A percentile compares a stretch with the other conserved stretches of the same genome.
These are phyloP conservation scores for Cubamyces lactineus DNA, from an alignment of 768 basidiomycete genomes.

Conservation along the genomic window DNA sequence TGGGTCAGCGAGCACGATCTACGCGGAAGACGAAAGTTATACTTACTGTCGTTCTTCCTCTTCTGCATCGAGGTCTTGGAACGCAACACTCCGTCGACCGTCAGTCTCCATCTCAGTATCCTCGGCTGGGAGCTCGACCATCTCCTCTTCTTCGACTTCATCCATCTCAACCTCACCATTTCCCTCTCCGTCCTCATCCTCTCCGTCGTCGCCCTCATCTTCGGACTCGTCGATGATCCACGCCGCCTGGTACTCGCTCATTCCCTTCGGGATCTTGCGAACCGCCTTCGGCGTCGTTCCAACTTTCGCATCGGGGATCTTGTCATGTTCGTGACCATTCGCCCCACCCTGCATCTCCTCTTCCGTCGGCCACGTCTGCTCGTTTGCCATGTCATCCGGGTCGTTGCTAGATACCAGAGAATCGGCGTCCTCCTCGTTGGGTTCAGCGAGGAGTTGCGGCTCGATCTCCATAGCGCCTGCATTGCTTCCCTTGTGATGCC, in stretches of 20 bases:
- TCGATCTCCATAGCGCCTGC: slow-evolving; percentile 68
- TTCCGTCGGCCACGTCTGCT: slow-evolving; percentile 99
- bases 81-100: slow-evolving; percentile 53
- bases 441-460: slow-evolving; percentile 64
- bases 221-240: slow-evolving; percentile 90
- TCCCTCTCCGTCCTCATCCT: slow-evolving; percentile 35
- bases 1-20: slow-evolving; percentile 9
- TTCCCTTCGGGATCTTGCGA: slow-evolving; percentile 90
- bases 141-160: slow-evolving; percentile 64
- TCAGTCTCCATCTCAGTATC: slow-evolving; percentile 64
- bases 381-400: slow-evolving; percentile 87
- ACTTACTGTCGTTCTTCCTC: slow-evolving; percentile 88
- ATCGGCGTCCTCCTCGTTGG: slow-evolving; percentile 68
- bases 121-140: slow-evolving; percentile 55
- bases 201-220: slow-evolving; percentile 44
- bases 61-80: slow-evolving; percentile 79
- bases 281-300: slow-evolving; percentile 82
- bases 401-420: slow-evolving; percentile 87
- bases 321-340: slow-evolving; percentile 34
- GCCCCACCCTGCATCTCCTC: slow-evolving; percentile 77
- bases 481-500: slow-evolving; percentile 41
- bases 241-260: slow-evolving; percentile 94
- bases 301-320: slow-evolving; percentile 62
- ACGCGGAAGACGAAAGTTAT: slow-evolving; percentile 5
- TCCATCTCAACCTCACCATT: slow-evolving; percentile 43